Conservation (phyloP, 164 flowering plant species). For the Liriodendron chinense region DNA sequence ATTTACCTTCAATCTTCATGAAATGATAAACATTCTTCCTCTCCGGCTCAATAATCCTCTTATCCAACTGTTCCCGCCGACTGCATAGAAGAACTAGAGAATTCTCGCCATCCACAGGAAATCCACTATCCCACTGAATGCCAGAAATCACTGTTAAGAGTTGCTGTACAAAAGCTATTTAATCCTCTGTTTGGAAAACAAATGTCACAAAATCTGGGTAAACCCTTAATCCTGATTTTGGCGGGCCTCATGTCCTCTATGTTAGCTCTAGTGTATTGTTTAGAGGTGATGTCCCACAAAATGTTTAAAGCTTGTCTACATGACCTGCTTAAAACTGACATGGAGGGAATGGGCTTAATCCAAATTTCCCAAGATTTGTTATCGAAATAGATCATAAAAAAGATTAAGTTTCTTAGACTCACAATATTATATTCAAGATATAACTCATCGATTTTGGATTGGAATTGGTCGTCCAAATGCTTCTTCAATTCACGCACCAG, state of each 20-base stretch:
- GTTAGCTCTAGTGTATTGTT: too few relatives aligned
- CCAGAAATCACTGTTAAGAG: background rate
- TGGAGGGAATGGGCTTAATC: too few relatives aligned
- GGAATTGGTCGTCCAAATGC: constrained; percentile 25
- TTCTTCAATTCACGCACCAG: constrained; percentile 49
- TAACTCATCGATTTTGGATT: constrained; percentile 31
- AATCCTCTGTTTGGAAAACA: too few relatives aligned
- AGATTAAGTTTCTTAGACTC: background rate
- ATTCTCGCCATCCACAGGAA: constrained; percentile 16
- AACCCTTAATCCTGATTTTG: too few relatives aligned
- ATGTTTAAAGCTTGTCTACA: too few relatives aligned
- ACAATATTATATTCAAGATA: constrained; percentile 46
- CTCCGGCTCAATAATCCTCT: constrained; percentile 25
- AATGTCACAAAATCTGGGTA: too few relatives aligned
- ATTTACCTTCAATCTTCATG: constrained; percentile 57
- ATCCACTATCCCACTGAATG: constrained; percentile 25
- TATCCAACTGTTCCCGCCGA: constrained; percentile 19
- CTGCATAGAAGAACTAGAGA: constrained; percentile 2
- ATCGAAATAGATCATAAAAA: background rate
- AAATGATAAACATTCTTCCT: constrained; percentile 33
- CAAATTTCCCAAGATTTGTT: too few relatives aligned
- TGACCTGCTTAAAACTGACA: too few relatives aligned
- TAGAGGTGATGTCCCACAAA: too few relatives aligned
- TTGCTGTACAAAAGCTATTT: too few relatives aligned
- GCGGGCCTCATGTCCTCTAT: too few relatives aligned